Percentiles rank a stretch among this genome's conserved stretches.
phyloP scores from a whole-genome alignment of 129 eudicot species.

The Chrysanthemum lavandulifolium region DNA sequence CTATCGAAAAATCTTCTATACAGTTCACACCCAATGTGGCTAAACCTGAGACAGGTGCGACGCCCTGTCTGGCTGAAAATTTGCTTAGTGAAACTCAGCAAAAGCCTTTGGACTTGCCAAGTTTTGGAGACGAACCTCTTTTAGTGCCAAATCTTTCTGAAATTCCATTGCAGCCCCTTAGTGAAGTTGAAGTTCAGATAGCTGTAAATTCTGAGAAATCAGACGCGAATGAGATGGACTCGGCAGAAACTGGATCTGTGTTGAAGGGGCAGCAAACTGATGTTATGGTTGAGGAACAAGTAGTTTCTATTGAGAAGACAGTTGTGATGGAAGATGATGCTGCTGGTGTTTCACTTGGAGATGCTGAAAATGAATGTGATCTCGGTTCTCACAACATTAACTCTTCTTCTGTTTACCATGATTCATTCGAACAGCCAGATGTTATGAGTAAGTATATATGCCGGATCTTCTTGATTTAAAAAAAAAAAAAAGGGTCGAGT shows the following conservation, averaged over 20 bases:
- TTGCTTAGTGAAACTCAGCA: neutral
- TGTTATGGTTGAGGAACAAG: constrained; percentile 1
- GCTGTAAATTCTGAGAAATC: constrained; percentile 5
- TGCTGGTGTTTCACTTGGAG: neutral
- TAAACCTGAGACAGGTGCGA: constrained; percentile 4
- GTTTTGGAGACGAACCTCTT: constrained; percentile 6
- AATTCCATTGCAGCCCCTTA: no score
- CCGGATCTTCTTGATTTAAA: neutral
- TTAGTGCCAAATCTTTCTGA: neutral
- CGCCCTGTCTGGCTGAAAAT: constrained; percentile 16
- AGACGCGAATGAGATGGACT: constrained; percentile 10
- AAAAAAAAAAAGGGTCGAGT: neutral
- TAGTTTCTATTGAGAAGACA: constrained; percentile 16
- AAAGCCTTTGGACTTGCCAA: neutral
- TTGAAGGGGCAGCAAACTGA: constrained; percentile 15
- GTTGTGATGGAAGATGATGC: constrained; percentile 13
- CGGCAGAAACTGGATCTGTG: constrained; percentile 14
- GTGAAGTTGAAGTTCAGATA: constrained; percentile 19
- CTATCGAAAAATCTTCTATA: constrained; percentile 1
- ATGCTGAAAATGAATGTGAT: constrained; percentile 8
- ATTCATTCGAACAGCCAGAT: constrained; percentile 14
- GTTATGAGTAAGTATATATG: constrained; percentile 23
- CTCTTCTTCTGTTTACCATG: constrained; percentile 13
- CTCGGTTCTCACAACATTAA: neutral
- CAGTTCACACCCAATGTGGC: no score